These are phyloP conservation scores for Polyporus tsugae DNA, from an alignment of 1,284 basidiomycete species.

Conservation along the genomic window DNA sequence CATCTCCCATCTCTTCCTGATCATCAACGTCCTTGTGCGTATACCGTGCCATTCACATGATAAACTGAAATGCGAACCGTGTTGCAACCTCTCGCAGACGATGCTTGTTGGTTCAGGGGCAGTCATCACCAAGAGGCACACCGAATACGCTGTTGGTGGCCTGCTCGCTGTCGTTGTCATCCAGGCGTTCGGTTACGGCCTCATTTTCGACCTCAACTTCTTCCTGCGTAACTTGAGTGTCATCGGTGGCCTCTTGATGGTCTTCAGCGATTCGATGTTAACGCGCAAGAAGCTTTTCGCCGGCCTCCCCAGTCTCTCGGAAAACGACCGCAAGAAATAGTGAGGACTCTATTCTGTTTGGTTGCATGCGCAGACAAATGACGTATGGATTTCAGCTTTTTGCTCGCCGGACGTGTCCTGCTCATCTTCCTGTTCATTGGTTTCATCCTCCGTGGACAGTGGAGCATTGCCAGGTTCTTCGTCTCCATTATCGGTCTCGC, in stretches of 20 bases:
- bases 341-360: constrained; percentile 49
- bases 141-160: constrained; percentile 90
- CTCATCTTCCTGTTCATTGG: constrained; percentile 99
- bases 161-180: constrained; percentile 92
- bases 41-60: constrained; percentile 17
- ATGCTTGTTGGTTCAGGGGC: constrained; percentile 92
- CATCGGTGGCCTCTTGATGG: constrained; percentile 79
- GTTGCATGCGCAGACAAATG: constrained; percentile 13
- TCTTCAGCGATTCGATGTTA: constrained; percentile 94
- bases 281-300: constrained; percentile 91
- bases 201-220: constrained; percentile 91
- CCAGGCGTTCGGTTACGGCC: constrained; percentile 73
- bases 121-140: constrained; percentile 88
- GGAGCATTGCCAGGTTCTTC: constrained; percentile 86
- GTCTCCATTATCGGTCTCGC: constrained; percentile 89
- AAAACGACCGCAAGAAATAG: constrained; percentile 99
- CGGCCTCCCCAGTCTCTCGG: constrained; percentile 89
- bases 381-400: constrained; percentile 68
- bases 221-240: constrained; percentile 79
- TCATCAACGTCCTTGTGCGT: constrained; percentile 92
- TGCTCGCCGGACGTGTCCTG: constrained; percentile 95
- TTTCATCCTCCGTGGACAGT: constrained; percentile 94
- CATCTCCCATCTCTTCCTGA: constrained; percentile 91
- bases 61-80: background rate
- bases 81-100: constrained; percentile 56